Base-by-base conservation (phyloP, 352 stramenopile genomes). In the Pseudoperonospora humuli region DNA sequence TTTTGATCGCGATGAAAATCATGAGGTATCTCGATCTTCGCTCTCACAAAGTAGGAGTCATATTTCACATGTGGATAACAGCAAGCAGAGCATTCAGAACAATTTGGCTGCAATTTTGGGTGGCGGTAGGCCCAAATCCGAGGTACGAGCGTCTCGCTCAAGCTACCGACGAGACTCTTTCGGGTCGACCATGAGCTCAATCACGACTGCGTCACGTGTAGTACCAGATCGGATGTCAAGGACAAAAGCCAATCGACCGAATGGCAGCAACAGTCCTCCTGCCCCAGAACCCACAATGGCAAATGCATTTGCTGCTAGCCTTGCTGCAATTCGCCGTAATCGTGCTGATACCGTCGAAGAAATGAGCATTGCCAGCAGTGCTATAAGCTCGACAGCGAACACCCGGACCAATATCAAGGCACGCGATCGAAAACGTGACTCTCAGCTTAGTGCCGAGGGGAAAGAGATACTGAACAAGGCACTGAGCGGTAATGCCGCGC, bases 391-490 rank as follows among this genome's bases (percentile, higher is more conserved):
- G 0, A 37, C 50, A 31, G 47, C 41, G 36, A 46, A 15, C n/a
- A 17, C 40, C 1, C 10, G 28, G 25, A 19, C 26, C 3, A 46
- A 60, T 20, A 50, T 33, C 14, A 70, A 62, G 17, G 43, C 46
- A 24, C 67, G 70, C 26, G 69, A 75, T 56, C 70, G 78, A 13
- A 84, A 76, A 36, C 70, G 75, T 15, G 60, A 88, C 38, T 82
- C 64, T 0, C 78, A 88, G 41, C 56, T 88, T 7, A 91, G 78
- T 50, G 72, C 75, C 18, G 78, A 88, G 46, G 75, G 71, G 7
- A 91, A 91, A 23, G 61, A 69, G n/a, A 70, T 91, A 3, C 46
- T 85, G 24, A 66, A 81, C 43, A 82, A 85, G 35, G 78, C 74
- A 7, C 80, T 89, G 15, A 47, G 46, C 11, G 38, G 39, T n/a